Percentiles rank a stretch among this genome's conserved stretches.
Evolutionary conservation across 2,329 filamentous ascomycete genomes (phyloP).

Genomic region (Ilyonectria robusta): DNA sequence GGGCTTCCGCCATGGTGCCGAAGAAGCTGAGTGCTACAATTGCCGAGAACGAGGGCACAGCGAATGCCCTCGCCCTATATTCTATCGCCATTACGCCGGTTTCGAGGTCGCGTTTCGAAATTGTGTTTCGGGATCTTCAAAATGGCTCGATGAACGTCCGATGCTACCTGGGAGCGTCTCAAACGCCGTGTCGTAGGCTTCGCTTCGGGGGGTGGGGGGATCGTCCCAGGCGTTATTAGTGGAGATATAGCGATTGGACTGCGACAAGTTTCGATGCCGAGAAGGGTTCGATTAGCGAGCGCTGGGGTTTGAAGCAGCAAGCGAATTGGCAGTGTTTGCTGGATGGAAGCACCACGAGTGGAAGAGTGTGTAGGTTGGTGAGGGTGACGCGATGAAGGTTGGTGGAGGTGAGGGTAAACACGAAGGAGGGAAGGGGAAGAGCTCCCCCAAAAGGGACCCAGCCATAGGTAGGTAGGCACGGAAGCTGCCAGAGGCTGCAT

Average conservation of each 20-base stretch:
- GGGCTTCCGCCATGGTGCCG: slow-evolving; percentile 50
- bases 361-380: background rate
- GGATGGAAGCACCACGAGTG: background rate
- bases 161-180: slow-evolving; percentile 17
- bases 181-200: slow-evolving; percentile 14
- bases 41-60: slow-evolving; percentile 34
- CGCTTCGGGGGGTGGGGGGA: slow-evolving; percentile 32
- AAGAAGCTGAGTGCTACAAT: slow-evolving; percentile 45
- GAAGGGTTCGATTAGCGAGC: slow-evolving; percentile 39
- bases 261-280: slow-evolving; percentile 12
- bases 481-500: slow-evolving; percentile 14
- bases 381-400: background rate
- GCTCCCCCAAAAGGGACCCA: background rate
- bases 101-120: slow-evolving; percentile 24
- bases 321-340: slow-evolving; percentile 41
- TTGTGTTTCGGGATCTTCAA: background rate
- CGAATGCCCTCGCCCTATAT: slow-evolving; percentile 32
- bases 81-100: slow-evolving; percentile 39
- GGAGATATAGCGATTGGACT: slow-evolving; percentile 26
- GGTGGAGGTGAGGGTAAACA: background rate
- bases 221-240: slow-evolving; percentile 34
- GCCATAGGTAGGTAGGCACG: background rate
- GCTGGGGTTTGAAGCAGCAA: slow-evolving; percentile 27
- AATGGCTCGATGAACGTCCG: background rate
- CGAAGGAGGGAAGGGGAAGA: slow-evolving; percentile 6